Conservation (phyloP, 257 asterid genomes). For the Verbascum thapsus region DNA sequence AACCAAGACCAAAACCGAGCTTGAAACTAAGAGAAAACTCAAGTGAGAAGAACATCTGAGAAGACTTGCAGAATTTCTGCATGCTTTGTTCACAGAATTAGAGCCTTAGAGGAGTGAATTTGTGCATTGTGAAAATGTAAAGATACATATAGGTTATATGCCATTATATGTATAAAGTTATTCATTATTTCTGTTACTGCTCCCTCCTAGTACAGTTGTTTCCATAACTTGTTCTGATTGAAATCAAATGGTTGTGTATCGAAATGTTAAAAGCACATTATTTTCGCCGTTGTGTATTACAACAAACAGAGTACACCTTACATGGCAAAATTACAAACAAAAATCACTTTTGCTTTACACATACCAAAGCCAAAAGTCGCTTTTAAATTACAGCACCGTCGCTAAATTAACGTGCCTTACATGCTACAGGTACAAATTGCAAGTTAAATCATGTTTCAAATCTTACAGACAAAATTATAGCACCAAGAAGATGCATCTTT, state of each 20-base stretch:
- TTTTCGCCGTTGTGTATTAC: not conserved
- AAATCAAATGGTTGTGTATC: not conserved
- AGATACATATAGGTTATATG: constrained; percentile 6
- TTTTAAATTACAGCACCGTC: constrained; percentile 24
- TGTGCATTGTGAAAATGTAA: constrained; percentile 26
- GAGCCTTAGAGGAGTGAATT: constrained; percentile 11
- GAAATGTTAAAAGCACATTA: not conserved
- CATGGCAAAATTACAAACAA: constrained; percentile 2
- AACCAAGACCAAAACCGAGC: constrained; percentile 35
- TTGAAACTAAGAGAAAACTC: constrained; percentile 23
- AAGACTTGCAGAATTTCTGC: constrained; percentile 15
- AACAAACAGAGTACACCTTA: no score
- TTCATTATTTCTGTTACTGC: constrained; percentile 28
- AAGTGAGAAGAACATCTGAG: constrained; percentile 30
- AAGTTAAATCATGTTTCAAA: constrained; percentile 13
- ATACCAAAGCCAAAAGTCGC: constrained; percentile 8
- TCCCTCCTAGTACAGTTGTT: constrained; percentile 4
- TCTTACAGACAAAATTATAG: constrained; percentile 10
- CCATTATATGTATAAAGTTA: constrained; percentile 25
- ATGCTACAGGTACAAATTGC: constrained; percentile 4
- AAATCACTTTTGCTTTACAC: constrained; percentile 17
- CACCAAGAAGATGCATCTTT: constrained; percentile 32
- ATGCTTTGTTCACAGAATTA: not conserved
- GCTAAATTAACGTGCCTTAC: constrained; percentile 13
- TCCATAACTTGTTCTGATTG: constrained; percentile 10